Percentiles rank a stretch among this genome's conserved stretches.
phyloP scores from a whole-genome alignment of 2,329 filamentous ascomycete genomes.

The Bipolaris bicolor region DNA sequence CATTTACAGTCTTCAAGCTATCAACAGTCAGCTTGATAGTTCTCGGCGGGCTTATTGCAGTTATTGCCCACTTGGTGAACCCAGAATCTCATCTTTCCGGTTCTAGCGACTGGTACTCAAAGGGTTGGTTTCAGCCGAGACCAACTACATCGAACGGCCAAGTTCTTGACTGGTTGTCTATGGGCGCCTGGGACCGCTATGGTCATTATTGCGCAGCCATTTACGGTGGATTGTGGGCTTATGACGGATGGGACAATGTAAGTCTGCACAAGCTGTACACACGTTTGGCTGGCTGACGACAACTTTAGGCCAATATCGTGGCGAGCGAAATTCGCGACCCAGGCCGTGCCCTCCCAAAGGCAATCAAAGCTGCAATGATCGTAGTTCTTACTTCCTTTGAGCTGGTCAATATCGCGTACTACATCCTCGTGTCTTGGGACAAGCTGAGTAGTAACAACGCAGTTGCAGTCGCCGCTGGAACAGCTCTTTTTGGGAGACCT shows the following conservation, averaged over 20 bases:
- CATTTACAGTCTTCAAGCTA: slow-evolving; percentile 52
- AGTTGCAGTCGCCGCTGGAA: slow-evolving; percentile 63
- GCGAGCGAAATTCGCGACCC: slow-evolving; percentile 48
- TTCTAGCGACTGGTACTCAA: slow-evolving; percentile 48
- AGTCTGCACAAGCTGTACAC: slow-evolving; percentile 24
- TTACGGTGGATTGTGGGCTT: slow-evolving; percentile 69
- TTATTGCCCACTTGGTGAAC: slow-evolving; percentile 39
- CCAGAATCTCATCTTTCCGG: slow-evolving; percentile 39
- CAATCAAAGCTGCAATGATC: slow-evolving; percentile 66
- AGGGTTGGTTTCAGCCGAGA: slow-evolving; percentile 62
- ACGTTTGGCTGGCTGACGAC: neutral
- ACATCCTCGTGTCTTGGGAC: slow-evolving; percentile 66
- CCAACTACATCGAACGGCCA: slow-evolving; percentile 56
- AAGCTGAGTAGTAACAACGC: slow-evolving; percentile 65
- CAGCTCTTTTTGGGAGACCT: slow-evolving; percentile 57
- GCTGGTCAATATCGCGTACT: slow-evolving; percentile 66
- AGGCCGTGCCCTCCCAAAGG: slow-evolving; percentile 58
- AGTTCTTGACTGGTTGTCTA: slow-evolving; percentile 41
- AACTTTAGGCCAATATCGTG: slow-evolving; percentile 45
- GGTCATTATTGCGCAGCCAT: slow-evolving; percentile 66
- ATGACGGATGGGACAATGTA: slow-evolving; percentile 71
- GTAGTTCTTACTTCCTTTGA: slow-evolving; percentile 66
- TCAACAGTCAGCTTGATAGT: slow-evolving; percentile 42
- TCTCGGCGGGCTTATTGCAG: slow-evolving; percentile 37
- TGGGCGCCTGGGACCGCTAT: slow-evolving; percentile 64